phyloP scores from a whole-genome alignment of 805 yeast genomes.

The Candida pseudofarinosa region DNA sequence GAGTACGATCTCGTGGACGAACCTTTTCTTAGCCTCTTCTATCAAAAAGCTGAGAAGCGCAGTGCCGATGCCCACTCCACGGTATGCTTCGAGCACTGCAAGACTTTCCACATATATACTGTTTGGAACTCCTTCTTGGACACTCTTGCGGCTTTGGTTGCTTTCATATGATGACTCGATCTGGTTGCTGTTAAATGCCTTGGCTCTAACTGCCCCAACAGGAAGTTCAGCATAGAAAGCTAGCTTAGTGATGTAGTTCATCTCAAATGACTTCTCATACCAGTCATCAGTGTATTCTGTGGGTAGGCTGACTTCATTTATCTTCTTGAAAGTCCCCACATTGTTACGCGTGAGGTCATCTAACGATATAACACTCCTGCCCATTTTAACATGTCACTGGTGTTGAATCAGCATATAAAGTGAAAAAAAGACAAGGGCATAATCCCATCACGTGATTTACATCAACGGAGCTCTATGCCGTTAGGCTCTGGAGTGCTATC shows the following conservation, averaged over 20 bases:
- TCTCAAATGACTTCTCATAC: slow-evolving; percentile 44
- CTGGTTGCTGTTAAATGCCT: slow-evolving; percentile 40
- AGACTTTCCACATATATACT: slow-evolving; percentile 61
- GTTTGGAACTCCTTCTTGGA: slow-evolving; percentile 38
- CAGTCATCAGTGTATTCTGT: slow-evolving; percentile 47
- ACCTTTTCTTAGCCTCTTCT: slow-evolving; percentile 51
- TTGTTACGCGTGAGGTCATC: slow-evolving; percentile 62
- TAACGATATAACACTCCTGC: slow-evolving; percentile 44
- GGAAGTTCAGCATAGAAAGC: slow-evolving; percentile 74
- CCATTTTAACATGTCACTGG: no score
- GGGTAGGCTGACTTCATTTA: slow-evolving; percentile 53
- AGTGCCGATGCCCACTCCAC: slow-evolving; percentile 58
- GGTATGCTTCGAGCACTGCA: slow-evolving; percentile 65
- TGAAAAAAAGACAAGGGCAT: no score
- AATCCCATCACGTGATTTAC: no score
- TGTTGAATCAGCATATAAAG: no score
- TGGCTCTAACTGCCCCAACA: slow-evolving; percentile 71
- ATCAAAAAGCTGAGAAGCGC: slow-evolving; percentile 54
- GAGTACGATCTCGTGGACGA: slow-evolving; percentile 47
- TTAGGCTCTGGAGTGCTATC: no score
- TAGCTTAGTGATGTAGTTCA: slow-evolving; percentile 51
- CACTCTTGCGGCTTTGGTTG: slow-evolving; percentile 16
- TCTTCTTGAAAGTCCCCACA: slow-evolving; percentile 53
- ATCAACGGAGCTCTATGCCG: no score
- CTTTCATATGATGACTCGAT: slow-evolving; percentile 27